Base-by-base conservation (phyloP, 169 alveolate genomes). In the Cryptosporidium bovis region DNA sequence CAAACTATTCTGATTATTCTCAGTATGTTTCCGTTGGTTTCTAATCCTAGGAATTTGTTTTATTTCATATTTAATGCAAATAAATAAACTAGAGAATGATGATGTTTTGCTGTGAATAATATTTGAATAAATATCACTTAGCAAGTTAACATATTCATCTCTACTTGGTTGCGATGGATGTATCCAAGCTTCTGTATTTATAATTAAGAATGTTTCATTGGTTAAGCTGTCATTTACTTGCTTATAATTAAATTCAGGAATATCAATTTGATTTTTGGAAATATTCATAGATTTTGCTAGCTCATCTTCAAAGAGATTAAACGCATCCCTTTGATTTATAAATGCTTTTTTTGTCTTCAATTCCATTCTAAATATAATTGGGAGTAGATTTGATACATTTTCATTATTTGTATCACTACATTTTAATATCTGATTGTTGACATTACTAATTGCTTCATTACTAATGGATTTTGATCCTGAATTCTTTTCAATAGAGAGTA, bases 181-280 rank as follows among this genome's bases (percentile, higher is more conserved):
- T 15, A 69, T 66, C 83, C 83, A 69, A 53, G 56, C 51, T 69
- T 69, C 83, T 16, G 83, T 69, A 16, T 53, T 64, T 20, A 69
- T 69, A 3, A 55, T 3, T 10, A 69, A 46, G 27, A 34, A 69
- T 16, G 12, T 27, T 31, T 69, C 83, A 34, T 53, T 69, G 1
- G 83, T 69, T 51, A 31, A 7, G 3, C 56, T 44, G 24, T 69
- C 83, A 55, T 69, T 69, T 29, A 69, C 29, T n/a, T 69, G 83
- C 16, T 56, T 69, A 53, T 69, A 69, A 16, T 64, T 69, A 69
- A 69, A 69, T 53, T 69, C 83, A 33, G 83, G 83, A 31, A 69
- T 69, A 69, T 69, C 83, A 16, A 69, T 69, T 20, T 34, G 44
- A 3, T 44, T 27, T 69, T 69, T 53, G 20, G 83, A 48, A 8